A percentile compares a stretch with the other conserved stretches of the same genome.
phyloP scores from a whole-genome alignment of 1,284 basidiomycete species.

The Leccinum variabile region DNA sequence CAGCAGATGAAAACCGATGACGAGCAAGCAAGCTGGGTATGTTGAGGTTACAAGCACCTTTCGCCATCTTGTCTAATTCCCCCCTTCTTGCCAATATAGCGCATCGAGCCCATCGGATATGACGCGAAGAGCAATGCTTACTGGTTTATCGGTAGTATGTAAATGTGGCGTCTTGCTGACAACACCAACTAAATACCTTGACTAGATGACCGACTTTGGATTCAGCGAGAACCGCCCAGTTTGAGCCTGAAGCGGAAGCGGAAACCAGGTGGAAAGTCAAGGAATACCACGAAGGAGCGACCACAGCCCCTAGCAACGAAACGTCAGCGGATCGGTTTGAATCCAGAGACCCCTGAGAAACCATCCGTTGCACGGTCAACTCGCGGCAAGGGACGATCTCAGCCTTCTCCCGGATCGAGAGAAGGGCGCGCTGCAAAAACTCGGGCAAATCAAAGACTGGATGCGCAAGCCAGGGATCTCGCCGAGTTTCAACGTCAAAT shows the following conservation, averaged over 20 bases:
- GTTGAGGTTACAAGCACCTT: slow-evolving; percentile 28
- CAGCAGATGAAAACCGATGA: slow-evolving; percentile 76
- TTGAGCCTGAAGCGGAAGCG: slow-evolving; percentile 61
- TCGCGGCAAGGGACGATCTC: slow-evolving; percentile 13
- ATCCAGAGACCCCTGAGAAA: slow-evolving; percentile 4
- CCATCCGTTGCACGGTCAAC: slow-evolving; percentile 17
- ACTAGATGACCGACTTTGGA: slow-evolving; percentile 80
- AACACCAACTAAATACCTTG: slow-evolving; percentile 6
- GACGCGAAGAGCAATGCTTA: slow-evolving; percentile 82
- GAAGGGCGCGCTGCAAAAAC: slow-evolving; percentile 63
- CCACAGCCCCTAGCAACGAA: slow-evolving; percentile 22
- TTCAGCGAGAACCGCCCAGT: slow-evolving; percentile 69
- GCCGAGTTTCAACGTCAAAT: slow-evolving; percentile 58
- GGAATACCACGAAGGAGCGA: slow-evolving; percentile 29
- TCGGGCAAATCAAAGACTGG: slow-evolving; percentile 67
- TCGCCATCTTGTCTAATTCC: not conserved
- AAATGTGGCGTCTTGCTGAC: slow-evolving; percentile 6
- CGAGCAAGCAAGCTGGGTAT: slow-evolving; percentile 71
- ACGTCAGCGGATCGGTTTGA: slow-evolving; percentile 23
- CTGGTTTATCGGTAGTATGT: slow-evolving; percentile 81
- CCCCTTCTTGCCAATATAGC: slow-evolving; percentile 42
- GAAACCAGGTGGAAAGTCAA: slow-evolving; percentile 29
- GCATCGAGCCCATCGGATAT: slow-evolving; percentile 85
- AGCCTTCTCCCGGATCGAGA: slow-evolving; percentile 32
- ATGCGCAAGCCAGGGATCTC: slow-evolving; percentile 66